A percentile compares a stretch with the other conserved stretches of the same genome.
Evolutionary conservation across 2,329 filamentous ascomycete species (phyloP).

Genomic region (Neofusicoccum ribis): DNA sequence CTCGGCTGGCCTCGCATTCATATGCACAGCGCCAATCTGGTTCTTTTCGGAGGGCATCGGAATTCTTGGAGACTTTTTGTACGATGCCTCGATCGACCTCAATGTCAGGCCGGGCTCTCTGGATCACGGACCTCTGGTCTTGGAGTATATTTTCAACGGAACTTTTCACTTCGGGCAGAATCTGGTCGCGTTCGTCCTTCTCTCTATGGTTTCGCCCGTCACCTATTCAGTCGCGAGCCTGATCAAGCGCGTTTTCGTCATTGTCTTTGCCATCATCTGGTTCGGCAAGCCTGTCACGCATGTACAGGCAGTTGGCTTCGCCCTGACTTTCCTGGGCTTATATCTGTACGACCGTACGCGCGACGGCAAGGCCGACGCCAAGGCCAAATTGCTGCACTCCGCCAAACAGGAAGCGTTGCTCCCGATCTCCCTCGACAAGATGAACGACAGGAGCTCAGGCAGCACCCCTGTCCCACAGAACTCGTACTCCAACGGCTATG

Average conservation of each 20-base stretch:
- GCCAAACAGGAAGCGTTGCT: constrained; percentile 65
- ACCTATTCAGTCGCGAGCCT: constrained; percentile 95
- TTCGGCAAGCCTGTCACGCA: constrained; percentile 86
- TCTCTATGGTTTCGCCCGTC: constrained; percentile 92
- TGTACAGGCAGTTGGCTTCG: constrained; percentile 81
- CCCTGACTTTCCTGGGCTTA: constrained; percentile 83
- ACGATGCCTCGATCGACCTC: constrained; percentile 76
- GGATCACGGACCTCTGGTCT: constrained; percentile 59
- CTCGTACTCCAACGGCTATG: constrained; percentile 2
- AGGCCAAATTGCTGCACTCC: constrained; percentile 64
- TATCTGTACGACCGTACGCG: constrained; percentile 95
- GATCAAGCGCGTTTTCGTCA: constrained; percentile 97
- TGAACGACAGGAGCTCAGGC: constrained; percentile 2
- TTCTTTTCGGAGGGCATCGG: constrained; percentile 83
- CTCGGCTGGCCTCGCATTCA: constrained; percentile 88
- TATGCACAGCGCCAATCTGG: constrained; percentile 89
- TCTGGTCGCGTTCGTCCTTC: constrained; percentile 86
- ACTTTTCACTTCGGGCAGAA: constrained; percentile 96
- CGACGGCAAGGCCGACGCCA: constrained; percentile 83
- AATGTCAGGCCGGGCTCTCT: constrained; percentile 74
- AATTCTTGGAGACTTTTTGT: constrained; percentile 74
- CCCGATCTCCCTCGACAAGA: constrained; percentile 45
- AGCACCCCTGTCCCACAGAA: constrained; percentile 15
- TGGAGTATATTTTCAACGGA: constrained; percentile 98
- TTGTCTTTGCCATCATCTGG: constrained; percentile 92